Evolutionary conservation across 305 asterid species (phyloP), one percentile per base, ranked within the genome.

Genomic region (Plantago lanceolata): DNA sequence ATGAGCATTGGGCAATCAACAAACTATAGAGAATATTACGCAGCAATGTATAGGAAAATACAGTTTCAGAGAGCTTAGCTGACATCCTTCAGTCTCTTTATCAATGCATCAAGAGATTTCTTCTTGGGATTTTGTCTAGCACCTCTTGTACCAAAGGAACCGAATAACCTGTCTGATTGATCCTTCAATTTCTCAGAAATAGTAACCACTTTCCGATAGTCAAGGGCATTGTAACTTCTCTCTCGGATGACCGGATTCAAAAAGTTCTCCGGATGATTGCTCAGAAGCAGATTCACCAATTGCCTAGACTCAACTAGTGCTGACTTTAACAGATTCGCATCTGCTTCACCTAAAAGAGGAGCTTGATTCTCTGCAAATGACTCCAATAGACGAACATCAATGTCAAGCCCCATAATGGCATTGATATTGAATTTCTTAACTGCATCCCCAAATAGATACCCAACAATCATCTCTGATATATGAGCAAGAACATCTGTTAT

Each of bases 221-320:
- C 97, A 77, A 93, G 69, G 3, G 85, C 83, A 59, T 80, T 81
- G 74, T 87, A 93, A 76, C 95, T 93, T 67, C 92, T 87, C 77
- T 89, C 97, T 76, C 99, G 73, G 40, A 93, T 89, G 18, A 93
- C 95, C 9, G 97, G 90, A 76, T 93, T 93, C 79, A 93, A 63
- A 70, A 85, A 93, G 79, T 82, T 93, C 80, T 89, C 99, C 0
- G 99, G 99, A 57, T 93, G 97, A 77, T 81, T 89, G 78, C 95
- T 93, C 58, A 85, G 69, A 61, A 93, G 94, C 82, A 93, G 72
- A 79, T 89, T 93, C 70, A 83, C 83, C 89, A 89, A 67, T 69
- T 93, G 99, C 83, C 96, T 87, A 16, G 97, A 80, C 83, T 93
- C 99, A 13, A 73, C 76, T 58, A 93, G 88, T 12, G 84, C 90